Base-by-base conservation (phyloP, 495 filamentous ascomycete genomes). In the Achaetomiella virescens region DNA sequence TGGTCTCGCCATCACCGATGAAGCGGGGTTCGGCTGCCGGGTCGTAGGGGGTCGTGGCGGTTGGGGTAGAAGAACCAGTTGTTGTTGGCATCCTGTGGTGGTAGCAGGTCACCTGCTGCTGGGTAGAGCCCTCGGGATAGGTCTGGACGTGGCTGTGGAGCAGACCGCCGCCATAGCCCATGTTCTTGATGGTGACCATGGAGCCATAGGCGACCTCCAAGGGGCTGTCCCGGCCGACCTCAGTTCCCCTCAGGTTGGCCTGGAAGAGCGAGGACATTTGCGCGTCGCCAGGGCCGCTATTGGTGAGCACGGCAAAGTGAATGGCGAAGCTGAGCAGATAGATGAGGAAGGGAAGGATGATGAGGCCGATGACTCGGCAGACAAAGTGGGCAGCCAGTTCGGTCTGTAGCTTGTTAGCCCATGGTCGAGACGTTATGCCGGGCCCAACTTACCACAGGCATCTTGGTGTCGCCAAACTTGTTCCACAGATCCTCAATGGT, bases 241-340 rank as follows among this genome's bases (percentile, higher is more conserved):
- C 88, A 25, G 91, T 97, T 20, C 95, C 95, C 58, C 78, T 84
- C 36, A 98, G 80, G 61, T 98, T 98, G 21, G 93, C 93, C 65
- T 98, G 93, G 80, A 98, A 98, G 38, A 98, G 82, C 18, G 93
- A 98, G 72, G 91, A 96, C 93, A 98, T 98, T 68, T 98, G 93
- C 6, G 93, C 93, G 75, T 98, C 93, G 43, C 93, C 93, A 1
- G 93, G 93, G 7, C 93, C 93, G 69, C 85, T 93, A 74, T 95
- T 96, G 69, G 92, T 88, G 48, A 98, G 78, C 44, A 98, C 87
- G 42, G 87, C 78, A 67, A 98, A 98, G 68, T 98, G 93, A 49
- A 92, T 75, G 58, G 84, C 95, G 70, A 98, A 98, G 27, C 90
- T 95, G 66, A 95, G 84, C 76, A 96, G 85, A 69, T 98, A 98